Base-by-base conservation (phyloP, 352 stramenopile genomes). In the Globisporangium megalacanthum region DNA sequence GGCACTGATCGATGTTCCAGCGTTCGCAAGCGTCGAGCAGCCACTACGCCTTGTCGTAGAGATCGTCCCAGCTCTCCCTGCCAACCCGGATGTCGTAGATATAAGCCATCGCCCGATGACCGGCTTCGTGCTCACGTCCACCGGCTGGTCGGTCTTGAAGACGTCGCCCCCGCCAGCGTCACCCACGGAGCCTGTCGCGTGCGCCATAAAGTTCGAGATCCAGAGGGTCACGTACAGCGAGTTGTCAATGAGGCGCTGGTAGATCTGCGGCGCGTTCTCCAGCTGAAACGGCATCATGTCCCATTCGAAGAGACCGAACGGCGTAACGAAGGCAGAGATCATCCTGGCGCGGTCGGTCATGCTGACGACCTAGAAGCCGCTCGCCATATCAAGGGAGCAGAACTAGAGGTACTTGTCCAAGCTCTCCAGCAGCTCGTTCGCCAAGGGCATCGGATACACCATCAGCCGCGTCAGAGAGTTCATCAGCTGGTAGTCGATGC, bases 171-270 rank as follows among this genome's bases (percentile, higher is more conserved):
- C n/a, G n/a, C 37, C 8, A 11, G 8, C 8, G 37, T 42, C 8
- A 13, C 8, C 37, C 8, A 2, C 8, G 2, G 11, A 3, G 17
- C 8, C 7, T 7, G 8, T 42, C 17, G 17, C 4, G 7, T 42
- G 8, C 13, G 11, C 2, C 5, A 37, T 8, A 8, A 37, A 37
- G 33, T 13, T 17, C 37, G 3, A 3, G 13, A 42, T 42, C 13
- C 2, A 3, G 17, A 7, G 37, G 6, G 61, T 49, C 0, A 44
- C 65, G 42, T 64, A 66, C 0, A 72, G 54, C 19, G 53, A 52
- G n/a, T 72, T 72, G 39, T 66, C 60, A n/a, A 68, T n/a, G 29
- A 72, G 48, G 0, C 58, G 53, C 14, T 72, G 61, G 33, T 72
- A 25, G 44, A 59, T 4, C 68, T n/a, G n/a, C n/a, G n/a, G n/a